Base-by-base conservation (phyloP, 495 filamentous ascomycete genomes). In the Xylaria sp. region DNA sequence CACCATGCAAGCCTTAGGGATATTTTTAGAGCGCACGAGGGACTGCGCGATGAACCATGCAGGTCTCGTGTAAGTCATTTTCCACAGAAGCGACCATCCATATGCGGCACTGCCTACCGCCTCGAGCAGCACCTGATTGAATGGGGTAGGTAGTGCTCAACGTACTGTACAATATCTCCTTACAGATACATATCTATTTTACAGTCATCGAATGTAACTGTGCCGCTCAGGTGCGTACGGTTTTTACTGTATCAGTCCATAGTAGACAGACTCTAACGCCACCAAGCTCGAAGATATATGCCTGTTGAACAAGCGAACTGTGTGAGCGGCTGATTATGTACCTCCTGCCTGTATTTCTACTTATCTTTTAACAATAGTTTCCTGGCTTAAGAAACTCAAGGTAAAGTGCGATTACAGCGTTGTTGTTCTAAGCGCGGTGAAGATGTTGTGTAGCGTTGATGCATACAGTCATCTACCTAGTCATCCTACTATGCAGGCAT, bases 21-120 rank as follows among this genome's bases (percentile, higher is more conserved):
- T 66, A 66, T 66, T 66, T 66, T 66, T 66, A 66, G 62, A 66
- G 6, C 44, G 26, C 17, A 21, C 3, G 62, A 52, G 31, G 29
- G 21, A 65, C 17, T 21, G 17, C 6, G 17, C 37, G 41, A n/a
- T 29, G 43, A 31, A 17, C 43, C n/a, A 65, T 50, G 62, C 31
- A 19, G 43, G 44, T n/a, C 44, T 66, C 62, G 62, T 66, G 8
- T 66, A 52, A 37, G 62, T 66, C 24, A 5, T n/a, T 19, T 11
- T 64, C 41, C 61, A 33, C 41, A 33, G 33, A 26, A 37, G 0
- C 12, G 41, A 64, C 61, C 24, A 64, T 62, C 59, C 58, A 5
- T 61, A n/a, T 37, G 21, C 35, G 58, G 35, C 58, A 37, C 58
- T 5, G n/a, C 40, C n/a, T 41, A 5, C 58, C 7, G 3, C 31